A percentile compares a stretch with the other conserved stretches of the same genome.
Evolutionary conservation across 1,284 basidiomycete genomes (phyloP).

Genomic region (Ceratobasidium sp.): DNA sequence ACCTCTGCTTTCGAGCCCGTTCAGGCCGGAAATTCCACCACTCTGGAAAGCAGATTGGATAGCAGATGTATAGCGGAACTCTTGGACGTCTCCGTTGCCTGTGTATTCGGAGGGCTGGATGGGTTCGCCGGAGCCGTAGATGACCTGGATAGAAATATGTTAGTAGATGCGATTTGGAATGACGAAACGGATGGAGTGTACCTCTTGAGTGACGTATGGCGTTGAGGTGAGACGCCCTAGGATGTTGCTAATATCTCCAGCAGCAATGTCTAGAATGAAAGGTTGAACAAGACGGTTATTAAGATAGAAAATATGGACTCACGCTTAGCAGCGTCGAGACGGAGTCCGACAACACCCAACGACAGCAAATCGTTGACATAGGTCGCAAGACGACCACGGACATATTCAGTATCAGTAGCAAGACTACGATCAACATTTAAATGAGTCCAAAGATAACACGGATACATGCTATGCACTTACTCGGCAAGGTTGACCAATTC

Average conservation of each 20-base stretch:
- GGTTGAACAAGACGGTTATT: background rate
- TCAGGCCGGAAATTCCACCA: slow-evolving; percentile 63
- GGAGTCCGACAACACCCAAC: slow-evolving; percentile 70
- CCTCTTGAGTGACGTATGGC: slow-evolving; percentile 45
- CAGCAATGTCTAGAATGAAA: slow-evolving; percentile 43
- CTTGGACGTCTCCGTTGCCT: slow-evolving; percentile 45
- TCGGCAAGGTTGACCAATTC: slow-evolving; percentile 51
- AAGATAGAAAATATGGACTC: slow-evolving; percentile 27
- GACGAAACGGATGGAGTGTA: slow-evolving; percentile 2
- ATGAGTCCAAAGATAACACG: background rate
- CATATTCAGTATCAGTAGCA: slow-evolving; percentile 70
- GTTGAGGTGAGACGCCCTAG: slow-evolving; percentile 37
- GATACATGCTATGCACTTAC: slow-evolving; percentile 36
- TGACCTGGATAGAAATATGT: slow-evolving; percentile 39
- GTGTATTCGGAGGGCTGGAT: slow-evolving; percentile 44
- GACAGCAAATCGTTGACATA: slow-evolving; percentile 71
- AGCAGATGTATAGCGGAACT: slow-evolving; percentile 68
- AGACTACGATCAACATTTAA: slow-evolving; percentile 46
- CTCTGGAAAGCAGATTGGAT: slow-evolving; percentile 64
- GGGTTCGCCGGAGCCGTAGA: slow-evolving; percentile 43
- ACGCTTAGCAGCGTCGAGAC: slow-evolving; percentile 76
- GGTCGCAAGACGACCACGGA: slow-evolving; percentile 62
- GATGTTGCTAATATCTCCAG: slow-evolving; percentile 44
- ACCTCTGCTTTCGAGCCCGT: slow-evolving; percentile 20
- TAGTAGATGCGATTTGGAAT: slow-evolving; percentile 6